Percentiles rank a stretch among this genome's conserved stretches.
Conservation (phyloP, 495 filamentous ascomycete species). For the Tuber borchii region DNA sequence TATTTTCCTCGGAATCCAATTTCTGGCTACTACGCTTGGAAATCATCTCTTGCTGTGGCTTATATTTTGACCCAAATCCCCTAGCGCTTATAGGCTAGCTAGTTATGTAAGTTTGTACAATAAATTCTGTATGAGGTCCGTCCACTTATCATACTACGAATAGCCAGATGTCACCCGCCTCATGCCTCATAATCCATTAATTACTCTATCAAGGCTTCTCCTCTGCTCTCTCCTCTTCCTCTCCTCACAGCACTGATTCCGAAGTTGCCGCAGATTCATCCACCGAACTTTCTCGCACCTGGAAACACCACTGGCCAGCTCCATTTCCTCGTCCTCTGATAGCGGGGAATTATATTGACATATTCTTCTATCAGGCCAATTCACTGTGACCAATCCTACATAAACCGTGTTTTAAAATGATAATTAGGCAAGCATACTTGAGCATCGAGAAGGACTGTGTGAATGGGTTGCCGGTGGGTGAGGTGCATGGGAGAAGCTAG, state of each 20-base stretch:
- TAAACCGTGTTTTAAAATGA: constrained; percentile 22
- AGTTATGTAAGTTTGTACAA: no score
- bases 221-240: constrained; percentile 7
- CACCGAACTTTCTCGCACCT: constrained; percentile 23
- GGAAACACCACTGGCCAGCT: constrained; percentile 21
- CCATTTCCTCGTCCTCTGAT: constrained; percentile 24
- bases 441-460: constrained; percentile 24
- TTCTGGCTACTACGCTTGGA: no score
- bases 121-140: no score
- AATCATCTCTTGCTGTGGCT: no score
- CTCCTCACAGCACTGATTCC: constrained; percentile 14
- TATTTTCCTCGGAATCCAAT: no score
- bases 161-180: no score
- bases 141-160: no score
- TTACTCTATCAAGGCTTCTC: no score
- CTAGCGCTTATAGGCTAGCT: no score
- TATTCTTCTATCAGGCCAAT: constrained; percentile 40
- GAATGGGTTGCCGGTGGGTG: constrained; percentile 17
- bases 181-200: no score
- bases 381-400: constrained; percentile 36
- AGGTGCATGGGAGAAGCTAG: neutral
- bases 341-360: constrained; percentile 28
- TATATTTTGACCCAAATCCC: no score
- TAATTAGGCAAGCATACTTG: constrained; percentile 22
- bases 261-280: constrained; percentile 28